phyloP scores from a whole-genome alignment of 305 asterid genomes.

The Rubia balearica region DNA sequence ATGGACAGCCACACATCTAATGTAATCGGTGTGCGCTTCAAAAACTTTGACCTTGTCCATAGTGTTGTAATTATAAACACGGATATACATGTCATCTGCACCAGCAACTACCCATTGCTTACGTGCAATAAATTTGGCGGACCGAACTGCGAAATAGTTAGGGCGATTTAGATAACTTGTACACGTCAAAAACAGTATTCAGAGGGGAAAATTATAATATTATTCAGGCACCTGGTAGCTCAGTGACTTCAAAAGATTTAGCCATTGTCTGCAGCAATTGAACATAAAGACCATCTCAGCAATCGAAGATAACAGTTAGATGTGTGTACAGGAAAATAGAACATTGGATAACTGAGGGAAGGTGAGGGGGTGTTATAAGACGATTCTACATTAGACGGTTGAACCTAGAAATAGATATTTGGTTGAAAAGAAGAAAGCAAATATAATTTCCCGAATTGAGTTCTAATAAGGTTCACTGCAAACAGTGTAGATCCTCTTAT shows the following conservation, averaged over 20 bases:
- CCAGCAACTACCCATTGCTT: conserved; percentile 99
- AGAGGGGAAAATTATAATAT: conserved; percentile 13
- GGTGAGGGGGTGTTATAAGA: background rate
- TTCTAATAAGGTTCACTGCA: too few relatives aligned
- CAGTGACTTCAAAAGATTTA: conserved; percentile 94
- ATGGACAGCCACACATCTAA: conserved; percentile 96
- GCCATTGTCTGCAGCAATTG: conserved; percentile 68
- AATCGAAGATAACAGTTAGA: background rate
- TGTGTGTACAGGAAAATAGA: background rate
- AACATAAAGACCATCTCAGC: background rate
- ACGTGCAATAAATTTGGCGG: conserved; percentile 90
- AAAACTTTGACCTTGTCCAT: conserved; percentile 96
- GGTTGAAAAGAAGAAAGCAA: background rate
- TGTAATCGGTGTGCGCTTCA: conserved; percentile 98
- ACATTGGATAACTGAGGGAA: too few relatives aligned
- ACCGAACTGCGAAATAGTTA: conserved; percentile 62
- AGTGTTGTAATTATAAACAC: conserved; percentile 91
- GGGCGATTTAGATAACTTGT: conserved; percentile 20
- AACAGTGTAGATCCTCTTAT: background rate
- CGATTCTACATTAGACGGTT: background rate
- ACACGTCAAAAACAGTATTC: conserved; percentile 14
- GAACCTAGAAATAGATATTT: background rate
- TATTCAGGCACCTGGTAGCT: conserved; percentile 71
- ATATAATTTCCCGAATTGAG: too few relatives aligned
- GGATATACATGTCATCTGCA: conserved; percentile 94